These are phyloP conservation scores for Clarireedia homoeocarpa DNA, from an alignment of 2,329 filamentous ascomycete species.

Conservation along the genomic window DNA sequence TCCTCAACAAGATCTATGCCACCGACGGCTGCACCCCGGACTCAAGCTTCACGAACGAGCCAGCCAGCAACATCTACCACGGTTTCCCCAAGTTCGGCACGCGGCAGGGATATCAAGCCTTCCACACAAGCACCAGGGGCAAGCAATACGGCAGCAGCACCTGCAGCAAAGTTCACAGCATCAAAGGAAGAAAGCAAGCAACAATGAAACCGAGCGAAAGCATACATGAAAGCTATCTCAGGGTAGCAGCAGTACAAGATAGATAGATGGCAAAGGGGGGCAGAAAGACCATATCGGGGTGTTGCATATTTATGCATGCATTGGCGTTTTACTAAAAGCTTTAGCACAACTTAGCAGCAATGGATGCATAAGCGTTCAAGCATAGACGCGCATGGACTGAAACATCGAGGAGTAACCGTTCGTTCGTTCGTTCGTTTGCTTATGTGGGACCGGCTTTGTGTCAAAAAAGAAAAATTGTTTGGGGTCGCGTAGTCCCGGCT, in stretches of 20 bases:
- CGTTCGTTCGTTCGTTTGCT: neutral
- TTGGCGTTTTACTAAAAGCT: no score
- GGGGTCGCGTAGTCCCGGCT: neutral
- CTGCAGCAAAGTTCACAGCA: neutral
- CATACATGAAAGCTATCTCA: neutral
- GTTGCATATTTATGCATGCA: no score
- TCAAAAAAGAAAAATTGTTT: neutral
- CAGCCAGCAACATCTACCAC: constrained; percentile 5
- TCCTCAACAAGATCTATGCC: neutral
- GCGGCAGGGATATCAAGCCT: constrained; percentile 23
- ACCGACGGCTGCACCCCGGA: neutral
- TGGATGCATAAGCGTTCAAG: no score
- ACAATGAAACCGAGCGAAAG: neutral
- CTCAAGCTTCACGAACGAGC: no score
- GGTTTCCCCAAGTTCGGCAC: constrained; percentile 10
- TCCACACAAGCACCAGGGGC: constrained; percentile 22
- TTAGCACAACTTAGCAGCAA: no score
- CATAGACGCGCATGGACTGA: no score
- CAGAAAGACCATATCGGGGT: no score
- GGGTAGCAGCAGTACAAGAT: no score
- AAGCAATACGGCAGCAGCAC: neutral
- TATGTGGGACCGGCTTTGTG: neutral
- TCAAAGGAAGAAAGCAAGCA: neutral
- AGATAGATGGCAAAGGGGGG: no score
- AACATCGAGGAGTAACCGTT: neutral